Conservation (phyloP, 2,329 filamentous ascomycete genomes). For the Chrysosporium keratinophilum region DNA sequence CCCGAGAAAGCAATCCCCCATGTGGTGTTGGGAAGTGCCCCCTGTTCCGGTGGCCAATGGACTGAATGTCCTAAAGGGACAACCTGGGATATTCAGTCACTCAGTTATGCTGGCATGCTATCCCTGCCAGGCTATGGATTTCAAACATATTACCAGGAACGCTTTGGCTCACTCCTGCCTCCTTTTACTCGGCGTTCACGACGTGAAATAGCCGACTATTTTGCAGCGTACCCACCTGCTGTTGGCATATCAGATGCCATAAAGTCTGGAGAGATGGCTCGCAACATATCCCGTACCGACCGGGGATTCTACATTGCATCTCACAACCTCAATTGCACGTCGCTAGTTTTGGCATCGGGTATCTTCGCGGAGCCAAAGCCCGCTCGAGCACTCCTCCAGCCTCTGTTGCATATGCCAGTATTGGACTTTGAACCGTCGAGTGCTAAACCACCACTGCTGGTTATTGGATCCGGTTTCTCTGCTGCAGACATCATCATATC, state of each 20-base stretch:
- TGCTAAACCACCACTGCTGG: slow-evolving; percentile 38
- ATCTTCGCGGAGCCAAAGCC: slow-evolving; percentile 48
- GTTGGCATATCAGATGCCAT: slow-evolving; percentile 44
- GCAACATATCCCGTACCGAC: slow-evolving; percentile 35
- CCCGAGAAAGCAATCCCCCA: slow-evolving; percentile 45
- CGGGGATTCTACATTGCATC: slow-evolving; percentile 43
- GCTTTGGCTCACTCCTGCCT: slow-evolving; percentile 35
- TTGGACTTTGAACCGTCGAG: slow-evolving; percentile 13
- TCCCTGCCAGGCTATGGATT: slow-evolving; percentile 51
- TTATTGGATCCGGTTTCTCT: slow-evolving; percentile 53
- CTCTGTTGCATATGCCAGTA: slow-evolving; percentile 31
- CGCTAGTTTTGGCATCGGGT: slow-evolving; percentile 49
- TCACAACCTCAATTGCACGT: slow-evolving; percentile 44
- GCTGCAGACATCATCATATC: slow-evolving; percentile 53
- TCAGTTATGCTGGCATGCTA: slow-evolving; percentile 54
- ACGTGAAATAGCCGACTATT: slow-evolving; percentile 46
- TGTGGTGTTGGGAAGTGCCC: slow-evolving; percentile 44
- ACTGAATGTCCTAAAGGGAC: slow-evolving; percentile 43
- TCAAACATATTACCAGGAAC: slow-evolving; percentile 41
- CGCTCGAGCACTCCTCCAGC: slow-evolving; percentile 41
- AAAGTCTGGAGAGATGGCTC: slow-evolving; percentile 34
- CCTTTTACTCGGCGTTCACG: slow-evolving; percentile 48
- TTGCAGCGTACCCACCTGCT: slow-evolving; percentile 43
- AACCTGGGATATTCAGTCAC: slow-evolving; percentile 47
- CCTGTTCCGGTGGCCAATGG: slow-evolving; percentile 50